Evolutionary conservation across 352 stramenopile species (phyloP), one percentile per base, ranked within the genome.

Genomic region (Blastocystis hominis): DNA sequence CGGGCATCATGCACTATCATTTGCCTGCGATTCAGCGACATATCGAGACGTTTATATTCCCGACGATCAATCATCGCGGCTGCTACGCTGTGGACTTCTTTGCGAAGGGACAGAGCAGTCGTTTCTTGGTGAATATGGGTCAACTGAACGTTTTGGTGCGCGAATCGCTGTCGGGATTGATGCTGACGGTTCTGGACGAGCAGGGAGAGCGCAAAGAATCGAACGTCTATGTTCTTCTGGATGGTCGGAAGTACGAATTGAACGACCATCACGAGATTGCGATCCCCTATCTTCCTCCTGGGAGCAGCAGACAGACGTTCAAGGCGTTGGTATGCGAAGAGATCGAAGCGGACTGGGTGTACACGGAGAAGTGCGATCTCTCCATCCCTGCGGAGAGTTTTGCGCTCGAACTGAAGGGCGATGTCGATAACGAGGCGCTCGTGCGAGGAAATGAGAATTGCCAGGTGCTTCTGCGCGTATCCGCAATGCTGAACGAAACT

Each of bases 101-200:
- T 34, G 70, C 69, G 7, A 61, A 61, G 3, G 44, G 53, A 17
- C 30, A 62, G 17, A 79, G 34, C 47, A 72, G 69, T 56, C 86
- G 86, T 20, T 77, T 61, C 86, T 36, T 89, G 20, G 69, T 89
- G 30, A 54, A 54, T 10, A 88, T 88, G 76, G 86, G 86, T 10
- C 44, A 75, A 15, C 55, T 89, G 44, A 13, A 44, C 9, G n/a
- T 87, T 10, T 42, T 89, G 36, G 20, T 20, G 36, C 53, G 46
- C 42, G 50, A 42, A 10, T 75, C 44, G n/a, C 36, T 72, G 0
- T 34, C 54, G 2, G 86, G 86, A n/a, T 61, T 77, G 5, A 44
- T 70, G 44, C 36, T 89, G 24, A 75, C 56, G 15, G 55, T 89
- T 13, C 34, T 89, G 72, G 86, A 89, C 61, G 86, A 89, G 86